Evolutionary conservation across 2,329 filamentous ascomycete genomes (phyloP).

Genomic region (Helminthosporium solani): DNA sequence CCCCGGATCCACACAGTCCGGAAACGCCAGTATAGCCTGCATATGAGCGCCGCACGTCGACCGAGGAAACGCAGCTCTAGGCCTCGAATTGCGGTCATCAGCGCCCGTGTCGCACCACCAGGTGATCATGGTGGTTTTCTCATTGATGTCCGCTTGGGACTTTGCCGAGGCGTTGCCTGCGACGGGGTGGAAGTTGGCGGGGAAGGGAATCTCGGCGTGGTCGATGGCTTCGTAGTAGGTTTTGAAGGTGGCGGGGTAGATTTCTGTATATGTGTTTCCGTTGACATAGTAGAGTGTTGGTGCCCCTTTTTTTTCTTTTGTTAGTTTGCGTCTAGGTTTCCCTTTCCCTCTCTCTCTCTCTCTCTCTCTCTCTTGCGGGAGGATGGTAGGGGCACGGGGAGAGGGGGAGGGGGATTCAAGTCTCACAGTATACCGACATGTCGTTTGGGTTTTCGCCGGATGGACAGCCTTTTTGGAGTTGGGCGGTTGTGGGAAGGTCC

Average conservation of each 20-base stretch:
- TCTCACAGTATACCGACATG: constrained; percentile 44
- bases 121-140: constrained; percentile 12
- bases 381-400: too few species aligned
- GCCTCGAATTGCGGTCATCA: constrained; percentile 11
- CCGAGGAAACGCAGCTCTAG: constrained; percentile 33
- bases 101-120: constrained; percentile 16
- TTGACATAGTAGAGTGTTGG: constrained; percentile 43
- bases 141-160: constrained; percentile 27
- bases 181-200: constrained; percentile 41
- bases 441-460: constrained; percentile 48
- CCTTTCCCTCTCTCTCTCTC: background rate
- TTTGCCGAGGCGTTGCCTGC: constrained; percentile 39
- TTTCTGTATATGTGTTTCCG: constrained; percentile 30
- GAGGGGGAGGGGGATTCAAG: background rate
- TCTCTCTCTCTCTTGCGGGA: background rate
- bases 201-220: constrained; percentile 45
- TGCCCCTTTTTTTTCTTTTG: constrained; percentile 28
- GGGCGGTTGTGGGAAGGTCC: constrained; percentile 32
- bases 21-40: constrained; percentile 33
- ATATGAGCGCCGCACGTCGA: constrained; percentile 36
- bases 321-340: background rate
- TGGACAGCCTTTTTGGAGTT: constrained; percentile 45
- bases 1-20: constrained; percentile 42
- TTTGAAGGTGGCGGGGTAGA: constrained; percentile 42
- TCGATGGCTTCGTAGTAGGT: constrained; percentile 47